Percentiles rank a stretch among this genome's conserved stretches.
phyloP scores from a whole-genome alignment of 805 yeast genomes.

The Ogataea haglerorum region DNA sequence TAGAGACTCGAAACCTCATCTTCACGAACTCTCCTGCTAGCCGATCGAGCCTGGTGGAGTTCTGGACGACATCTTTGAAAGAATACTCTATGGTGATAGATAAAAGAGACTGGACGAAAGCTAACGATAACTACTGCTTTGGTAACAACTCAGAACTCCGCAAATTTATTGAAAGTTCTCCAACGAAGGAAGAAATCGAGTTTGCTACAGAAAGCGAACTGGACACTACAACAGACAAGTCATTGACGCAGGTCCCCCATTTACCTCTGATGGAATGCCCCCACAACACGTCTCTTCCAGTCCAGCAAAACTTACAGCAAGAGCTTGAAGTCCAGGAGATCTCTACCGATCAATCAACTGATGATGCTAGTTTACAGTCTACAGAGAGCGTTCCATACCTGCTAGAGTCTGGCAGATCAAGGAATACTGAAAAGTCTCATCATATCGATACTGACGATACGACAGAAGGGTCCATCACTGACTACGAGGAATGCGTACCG shows the following conservation, averaged over 20 bases:
- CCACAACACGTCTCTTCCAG: no score
- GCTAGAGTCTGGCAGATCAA: slow-evolving; percentile 4
- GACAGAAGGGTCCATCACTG: slow-evolving; percentile 2
- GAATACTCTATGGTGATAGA: slow-evolving; percentile 22
- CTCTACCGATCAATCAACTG: not conserved
- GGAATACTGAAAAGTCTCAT: slow-evolving; percentile 3
- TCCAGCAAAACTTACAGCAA: not conserved
- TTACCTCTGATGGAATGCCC: no score
- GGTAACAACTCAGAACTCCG: slow-evolving; percentile 26
- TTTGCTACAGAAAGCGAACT: not conserved
- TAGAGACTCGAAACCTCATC: slow-evolving; percentile 17
- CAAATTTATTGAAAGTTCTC: slow-evolving; percentile 19
- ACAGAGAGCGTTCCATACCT: not conserved
- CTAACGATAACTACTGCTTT: slow-evolving; percentile 16
- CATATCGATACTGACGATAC: slow-evolving; percentile 7
- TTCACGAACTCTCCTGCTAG: slow-evolving; percentile 21
- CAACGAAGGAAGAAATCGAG: slow-evolving; percentile 3
- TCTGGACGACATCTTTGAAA: slow-evolving; percentile 26
- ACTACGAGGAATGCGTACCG: slow-evolving; percentile 4
- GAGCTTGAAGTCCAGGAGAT: not conserved
- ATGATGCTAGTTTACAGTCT: not conserved
- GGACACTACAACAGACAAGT: not conserved
- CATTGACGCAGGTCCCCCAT: not conserved
- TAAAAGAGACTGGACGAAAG: slow-evolving; percentile 15
- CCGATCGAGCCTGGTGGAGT: slow-evolving; percentile 19